Conservation (phyloP, 495 filamentous ascomycete genomes). For the Umbilicaria muhlenbergii region DNA sequence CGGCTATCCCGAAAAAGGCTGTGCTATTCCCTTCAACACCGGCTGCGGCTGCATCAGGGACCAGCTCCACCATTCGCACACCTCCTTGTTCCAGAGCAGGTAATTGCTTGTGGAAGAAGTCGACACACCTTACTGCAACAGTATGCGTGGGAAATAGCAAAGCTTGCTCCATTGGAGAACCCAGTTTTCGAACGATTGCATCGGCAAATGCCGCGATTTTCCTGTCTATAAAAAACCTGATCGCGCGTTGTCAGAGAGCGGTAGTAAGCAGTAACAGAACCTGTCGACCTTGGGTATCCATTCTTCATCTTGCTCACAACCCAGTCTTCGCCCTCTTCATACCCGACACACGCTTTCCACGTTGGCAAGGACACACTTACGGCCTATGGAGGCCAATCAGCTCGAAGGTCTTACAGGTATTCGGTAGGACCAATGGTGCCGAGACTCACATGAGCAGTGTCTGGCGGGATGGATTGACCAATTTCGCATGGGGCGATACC, state of each 20-base stretch:
- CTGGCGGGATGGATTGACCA: constrained; percentile 18
- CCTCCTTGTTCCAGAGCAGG: constrained; percentile 25
- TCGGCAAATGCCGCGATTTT: constrained; percentile 58
- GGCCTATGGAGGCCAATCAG: constrained; percentile 37
- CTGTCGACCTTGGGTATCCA: constrained; percentile 70
- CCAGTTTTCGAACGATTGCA: constrained; percentile 50
- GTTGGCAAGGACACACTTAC: constrained; percentile 92
- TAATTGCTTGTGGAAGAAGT: constrained; percentile 50
- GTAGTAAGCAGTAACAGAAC: neutral
- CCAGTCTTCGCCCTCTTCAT: constrained; percentile 85
- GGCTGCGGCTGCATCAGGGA: constrained; percentile 24
- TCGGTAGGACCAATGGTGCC: constrained; percentile 5
- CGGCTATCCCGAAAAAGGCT: constrained; percentile 34
- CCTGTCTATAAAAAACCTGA: constrained; percentile 81
- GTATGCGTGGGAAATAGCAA: constrained; percentile 65
- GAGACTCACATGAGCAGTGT: constrained; percentile 37
- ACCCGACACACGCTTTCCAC: constrained; percentile 79
- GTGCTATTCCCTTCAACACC: constrained; percentile 7
- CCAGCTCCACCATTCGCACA: constrained; percentile 52
- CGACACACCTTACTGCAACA: constrained; percentile 49
- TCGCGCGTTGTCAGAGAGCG: neutral
- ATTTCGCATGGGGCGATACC: neutral
- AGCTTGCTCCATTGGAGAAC: constrained; percentile 44
- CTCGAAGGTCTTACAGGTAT: neutral
- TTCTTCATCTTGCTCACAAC: constrained; percentile 72